Base-by-base conservation (phyloP, 441 rosid genomes). In the Dalechampia spathulata region DNA sequence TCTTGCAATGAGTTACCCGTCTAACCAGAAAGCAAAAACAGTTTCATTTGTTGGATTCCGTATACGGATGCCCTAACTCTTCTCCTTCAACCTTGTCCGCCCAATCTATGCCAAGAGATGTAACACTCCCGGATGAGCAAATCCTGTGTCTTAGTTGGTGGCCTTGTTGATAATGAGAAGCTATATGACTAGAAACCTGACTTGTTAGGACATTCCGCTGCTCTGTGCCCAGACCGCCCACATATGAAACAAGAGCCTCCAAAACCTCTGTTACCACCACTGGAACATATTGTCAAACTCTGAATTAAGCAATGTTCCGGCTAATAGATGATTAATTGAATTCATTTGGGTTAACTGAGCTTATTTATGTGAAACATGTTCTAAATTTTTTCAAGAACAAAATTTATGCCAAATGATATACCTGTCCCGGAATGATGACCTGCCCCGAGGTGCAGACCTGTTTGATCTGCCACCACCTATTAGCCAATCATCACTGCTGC, bases 231-330 rank as follows among this genome's bases (percentile, higher is more conserved):
- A 4, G 88, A 55, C 42, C 71, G 76, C 32, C 97, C 97, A 57
- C 96, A 92, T 63, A 48, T 79, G 70, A 89, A 92, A 67, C 97
- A 92, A 1, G 96, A 57, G 49, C 99, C 96, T 48, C 99, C 92
- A 21, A 86, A 89, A 63, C 77, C 43, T 67, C 97, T 83, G 84
- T 42, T 42, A 57, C 19, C 8, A 8, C 34, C 4, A 30, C 4
- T 8, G 8, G 34, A 52, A 9, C 15, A 30, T 66, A 16, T 8
- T 13, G 13, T 62, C 62, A 69, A 15, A 13, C 22, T 57, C 19
- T 11, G 27, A 1, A 50, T 21, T 57, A 26, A 48, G 13, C 37
- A 7, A 32, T 9, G 2, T 32, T 7, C 37, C 37, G 2, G 11
- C 41, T 38, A 11, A 13, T 8, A 30, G 4, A 30, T 30, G 34